Evolutionary conservation across 169 alveolate species (phyloP), one percentile per base, ranked within the genome.

Genomic region (Plasmodium gonderi): DNA sequence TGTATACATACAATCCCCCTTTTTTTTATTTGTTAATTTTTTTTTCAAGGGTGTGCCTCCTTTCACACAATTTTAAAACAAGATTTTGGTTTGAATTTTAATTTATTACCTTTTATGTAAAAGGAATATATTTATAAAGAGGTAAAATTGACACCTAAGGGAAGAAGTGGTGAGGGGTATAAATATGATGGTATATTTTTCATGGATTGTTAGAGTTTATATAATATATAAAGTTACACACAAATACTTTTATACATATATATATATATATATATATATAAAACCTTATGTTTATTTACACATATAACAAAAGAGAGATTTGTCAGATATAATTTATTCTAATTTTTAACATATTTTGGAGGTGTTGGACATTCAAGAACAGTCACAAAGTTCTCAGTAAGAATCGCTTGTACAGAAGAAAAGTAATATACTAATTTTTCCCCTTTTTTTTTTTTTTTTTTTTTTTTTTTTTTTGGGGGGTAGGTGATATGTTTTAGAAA

Each of bases 401-500:
- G 33, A 4, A 20, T 2, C 38, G n/a, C 72, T 36, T 4, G 72
- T n/a, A 20, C 72, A 60, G 72, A 20, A 60, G 26, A 54, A 60
- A 17, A 60, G 72, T 29, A 36, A 36, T 42, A 33, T 69, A 33
- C n/a, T 11, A 14, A 4, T 29, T 31, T 12, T 69, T 69, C 20
- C 23, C 23, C 23, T 69, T 31, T 31, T 3, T 7, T 33, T 11
- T 68, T 29, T 29, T 31, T 12, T 69, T 69, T 69, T 69, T 69
- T 69, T 69, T 31, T 31, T 3, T 7, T 20, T 23, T 42, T 7
- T 31, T 29, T 69, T 38, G 44, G 3, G 64, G 65, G 89, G 68
- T 64, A 87, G 31, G 64, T 87, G 89, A 87, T 64, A 87, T 75
- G 93, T 75, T 87, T 26, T 75, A 87, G 31, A 85, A 82, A 85